Base-by-base conservation (phyloP, 345 rosid genomes). In the Eucalyptus dawsonii region DNA sequence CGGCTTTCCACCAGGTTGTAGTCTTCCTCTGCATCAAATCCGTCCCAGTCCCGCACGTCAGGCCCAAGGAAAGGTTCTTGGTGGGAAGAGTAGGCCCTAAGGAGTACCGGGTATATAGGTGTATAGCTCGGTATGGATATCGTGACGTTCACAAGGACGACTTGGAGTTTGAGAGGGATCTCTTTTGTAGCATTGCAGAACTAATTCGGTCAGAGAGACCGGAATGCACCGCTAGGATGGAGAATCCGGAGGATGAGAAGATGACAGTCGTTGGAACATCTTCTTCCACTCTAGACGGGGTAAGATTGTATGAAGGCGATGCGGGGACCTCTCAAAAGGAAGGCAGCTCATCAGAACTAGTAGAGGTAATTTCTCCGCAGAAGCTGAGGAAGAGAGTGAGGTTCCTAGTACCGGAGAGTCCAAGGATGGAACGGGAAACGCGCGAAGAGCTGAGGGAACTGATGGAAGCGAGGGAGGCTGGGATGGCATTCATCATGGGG, bases 11-110 rank as follows among this genome's bases (percentile, higher is more conserved):
- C 89, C 99, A 98, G 89, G 97, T 98, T 62, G 93, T 98, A 2
- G 97, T 98, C 92, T 98, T 98, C 62, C 98, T 98, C 87, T 98
- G 99, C 89, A 90, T 98, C 67, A 98, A 98, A 91, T 97, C 99
- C 3, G 99, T 98, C 87, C 97, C 99, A 0, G 99, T 98, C 56
- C 99, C 99, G 31, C 99, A 95, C 11, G 99, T 98, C 19, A 93
- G 96, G 89, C 97, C 99, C 13, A 93, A 93, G 89, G 99, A 98
- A 90, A 92, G 99, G 92, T 98, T 97, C 94, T 91, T 98, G 9
- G 96, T 98, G 1, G 99, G 99, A 67, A 92, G 95, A 90, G 95
- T 98, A 5, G 99, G 99, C 89, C 98, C 99, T 4, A 94, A 94
- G 93, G 97, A 95, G 90, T 96, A 95, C 89, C 91, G 97, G 85